phyloP scores from a whole-genome alignment of 75 land plant species.

The Selaginella tamariscina region DNA sequence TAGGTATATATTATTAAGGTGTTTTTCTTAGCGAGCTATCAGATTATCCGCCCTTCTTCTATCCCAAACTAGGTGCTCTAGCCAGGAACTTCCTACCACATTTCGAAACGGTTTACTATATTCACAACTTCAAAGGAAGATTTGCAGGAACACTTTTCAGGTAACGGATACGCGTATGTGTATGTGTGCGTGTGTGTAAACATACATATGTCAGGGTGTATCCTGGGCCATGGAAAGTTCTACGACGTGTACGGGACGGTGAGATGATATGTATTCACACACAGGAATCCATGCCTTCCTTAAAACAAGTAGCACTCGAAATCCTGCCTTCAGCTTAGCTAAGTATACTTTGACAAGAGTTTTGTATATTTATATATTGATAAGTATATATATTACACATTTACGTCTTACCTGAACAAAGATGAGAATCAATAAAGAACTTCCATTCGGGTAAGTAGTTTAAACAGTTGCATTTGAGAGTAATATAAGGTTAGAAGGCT shows the following conservation, averaged over 20 bases:
- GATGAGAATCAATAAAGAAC: too few relatives aligned
- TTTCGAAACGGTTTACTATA: constrained; percentile 87
- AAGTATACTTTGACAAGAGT: too few relatives aligned
- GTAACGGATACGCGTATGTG: constrained; percentile 18
- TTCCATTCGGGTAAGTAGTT: too few relatives aligned
- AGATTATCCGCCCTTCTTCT: constrained; percentile 97
- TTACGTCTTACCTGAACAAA: too few relatives aligned
- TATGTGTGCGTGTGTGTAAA: not conserved
- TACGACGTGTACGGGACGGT: constrained; percentile 32
- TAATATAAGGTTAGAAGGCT: too few relatives aligned
- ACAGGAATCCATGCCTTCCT: constrained; percentile 75
- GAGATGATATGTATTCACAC: constrained; percentile 49
- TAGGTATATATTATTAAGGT: not conserved
- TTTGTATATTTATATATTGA: too few relatives aligned
- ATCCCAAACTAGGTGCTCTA: constrained; percentile 88
- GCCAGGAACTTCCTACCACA: constrained; percentile 64
- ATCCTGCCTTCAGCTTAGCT: too few relatives aligned
- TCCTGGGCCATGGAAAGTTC: constrained; percentile 90
- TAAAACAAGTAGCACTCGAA: constrained; percentile 82
- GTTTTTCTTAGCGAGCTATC: not conserved
- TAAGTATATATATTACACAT: too few relatives aligned
- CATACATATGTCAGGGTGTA: constrained; percentile 40
- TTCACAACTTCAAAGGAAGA: constrained; percentile 88
- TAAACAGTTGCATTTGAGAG: too few relatives aligned
- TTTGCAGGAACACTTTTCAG: constrained; percentile 87